phyloP scores from a whole-genome alignment of 371 early-diverging fungal species.

The Blastocladiella emersonii region DNA sequence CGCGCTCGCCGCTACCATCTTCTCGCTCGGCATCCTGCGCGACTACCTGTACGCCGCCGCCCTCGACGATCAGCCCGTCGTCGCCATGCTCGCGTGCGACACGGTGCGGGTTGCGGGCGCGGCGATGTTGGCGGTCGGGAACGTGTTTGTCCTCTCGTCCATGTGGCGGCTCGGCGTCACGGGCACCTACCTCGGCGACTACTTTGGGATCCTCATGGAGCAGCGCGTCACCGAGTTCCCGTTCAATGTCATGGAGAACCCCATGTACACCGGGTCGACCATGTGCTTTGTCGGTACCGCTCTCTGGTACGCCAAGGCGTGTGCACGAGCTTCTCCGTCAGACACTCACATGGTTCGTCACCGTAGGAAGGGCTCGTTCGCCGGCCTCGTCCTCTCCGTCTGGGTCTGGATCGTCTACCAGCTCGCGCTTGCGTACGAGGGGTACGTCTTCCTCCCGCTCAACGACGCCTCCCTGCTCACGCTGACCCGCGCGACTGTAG shows the following conservation, averaged over 20 bases:
- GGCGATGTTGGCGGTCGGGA: constrained; percentile 45
- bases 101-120: constrained; percentile 31
- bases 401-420: constrained; percentile 57
- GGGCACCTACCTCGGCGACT: constrained; percentile 85
- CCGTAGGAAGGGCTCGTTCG: constrained; percentile 6
- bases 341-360: too few species aligned
- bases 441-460: constrained; percentile 22
- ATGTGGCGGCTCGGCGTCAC: constrained; percentile 78
- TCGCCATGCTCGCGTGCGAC: constrained; percentile 28
- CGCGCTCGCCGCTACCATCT: constrained; percentile 61
- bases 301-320: constrained; percentile 60
- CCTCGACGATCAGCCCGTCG: constrained; percentile 48
- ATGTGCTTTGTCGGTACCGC: constrained; percentile 71
- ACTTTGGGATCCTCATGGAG: constrained; percentile 86
- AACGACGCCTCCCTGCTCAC: not conserved
- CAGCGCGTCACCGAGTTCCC: constrained; percentile 77
- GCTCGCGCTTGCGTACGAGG: constrained; percentile 63
- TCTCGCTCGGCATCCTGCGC: constrained; percentile 61
- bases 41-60: constrained; percentile 63
- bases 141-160: constrained; percentile 63
- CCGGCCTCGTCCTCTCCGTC: constrained; percentile 53
- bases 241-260: constrained; percentile 78
- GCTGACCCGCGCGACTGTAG: not conserved
- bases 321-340: too few species aligned
- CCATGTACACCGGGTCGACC: constrained; percentile 89